Base-by-base conservation (phyloP, 805 yeast genomes). In the Starmerella kuoi region DNA sequence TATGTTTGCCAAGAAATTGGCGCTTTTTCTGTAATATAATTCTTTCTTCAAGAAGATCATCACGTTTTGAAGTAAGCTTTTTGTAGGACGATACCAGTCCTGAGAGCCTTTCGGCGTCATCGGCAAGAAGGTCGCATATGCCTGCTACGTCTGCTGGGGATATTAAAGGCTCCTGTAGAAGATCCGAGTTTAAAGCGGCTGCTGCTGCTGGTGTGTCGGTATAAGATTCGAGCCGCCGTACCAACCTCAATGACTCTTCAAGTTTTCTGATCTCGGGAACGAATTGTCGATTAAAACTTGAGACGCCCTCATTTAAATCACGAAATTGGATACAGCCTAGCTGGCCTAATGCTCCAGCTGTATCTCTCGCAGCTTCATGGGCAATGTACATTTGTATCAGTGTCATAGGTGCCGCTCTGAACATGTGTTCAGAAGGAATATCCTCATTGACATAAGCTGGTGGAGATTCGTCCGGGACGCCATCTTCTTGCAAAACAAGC, bases 401-500 rank as follows among this genome's bases (percentile, higher is more conserved):
- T 40, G 93, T 76, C 97, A 91, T 93, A 56, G 85, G 95, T 77
- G 97, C 97, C 39, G 97, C 87, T 69, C 95, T 50, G 35, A 52
- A 54, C 22, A 53, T 42, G 38, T 51, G 46, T 37, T 54, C 57
- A 15, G 28, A 26, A 20, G 18, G 26, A 25, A n/a, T n/a, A n/a
- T n/a, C n/a, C n/a, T n/a, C n/a, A n/a, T n/a, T n/a, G n/a, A n/a
- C n/a, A n/a, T n/a, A n/a, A n/a, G n/a, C n/a, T n/a, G n/a, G n/a
- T n/a, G n/a, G n/a, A n/a, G n/a, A n/a, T n/a, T n/a, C n/a, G n/a
- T 5, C 35, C 20, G 20, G 9, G 35, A 15, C 32, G 32, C n/a
- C 11, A 11, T 26, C 28, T 14, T 11, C 28, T 11, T 26, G 12
- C 28, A 26, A 14, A 11, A 14, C 28, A n/a, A n/a, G n/a, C n/a